phyloP scores from a whole-genome alignment of 2,329 filamentous ascomycete species.

The Hymenotorrendiella dingleyae region DNA sequence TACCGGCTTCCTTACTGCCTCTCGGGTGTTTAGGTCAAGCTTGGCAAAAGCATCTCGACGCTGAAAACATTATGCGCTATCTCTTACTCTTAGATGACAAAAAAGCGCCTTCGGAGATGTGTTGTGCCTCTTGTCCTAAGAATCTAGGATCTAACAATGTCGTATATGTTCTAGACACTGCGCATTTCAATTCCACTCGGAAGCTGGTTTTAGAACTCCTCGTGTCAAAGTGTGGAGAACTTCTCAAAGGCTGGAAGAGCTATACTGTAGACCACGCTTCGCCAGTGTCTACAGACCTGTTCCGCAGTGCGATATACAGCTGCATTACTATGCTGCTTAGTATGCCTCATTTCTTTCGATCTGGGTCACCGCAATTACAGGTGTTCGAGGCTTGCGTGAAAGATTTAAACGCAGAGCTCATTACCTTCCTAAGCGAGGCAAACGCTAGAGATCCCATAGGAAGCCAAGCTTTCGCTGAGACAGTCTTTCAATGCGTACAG shows the following conservation, averaged over 20 bases:
- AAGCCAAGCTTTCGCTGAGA: conserved; percentile 17
- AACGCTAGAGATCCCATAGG: conserved; percentile 13
- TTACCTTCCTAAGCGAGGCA: conserved; percentile 16
- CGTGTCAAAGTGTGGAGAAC: conserved; percentile 22
- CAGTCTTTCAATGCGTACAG: conserved; percentile 24
- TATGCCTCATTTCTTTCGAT: conserved; percentile 20
- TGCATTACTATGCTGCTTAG: conserved; percentile 25
- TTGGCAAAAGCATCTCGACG: conserved; percentile 31
- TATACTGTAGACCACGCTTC: conserved; percentile 19
- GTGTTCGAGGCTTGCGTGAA: conserved; percentile 15
- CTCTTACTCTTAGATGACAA: conserved; percentile 44
- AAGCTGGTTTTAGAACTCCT: conserved; percentile 29
- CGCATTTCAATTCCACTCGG: conserved; percentile 23
- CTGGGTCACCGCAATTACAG: conserved; percentile 13
- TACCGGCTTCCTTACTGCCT: conserved; percentile 10
- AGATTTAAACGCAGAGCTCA: conserved; percentile 17
- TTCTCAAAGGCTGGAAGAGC: conserved; percentile 24
- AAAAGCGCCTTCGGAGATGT: neutral
- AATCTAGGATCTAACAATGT: conserved; percentile 6
- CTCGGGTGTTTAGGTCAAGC: conserved; percentile 27
- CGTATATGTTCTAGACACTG: conserved; percentile 18
- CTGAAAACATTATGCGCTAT: conserved; percentile 44
- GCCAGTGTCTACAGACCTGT: conserved; percentile 24
- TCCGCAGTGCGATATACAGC: conserved; percentile 24
- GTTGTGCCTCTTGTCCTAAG: conserved; percentile 22